These are phyloP conservation scores for Termitomyces sp. DNA, from an alignment of 768 basidiomycete species.

Conservation along the genomic window DNA sequence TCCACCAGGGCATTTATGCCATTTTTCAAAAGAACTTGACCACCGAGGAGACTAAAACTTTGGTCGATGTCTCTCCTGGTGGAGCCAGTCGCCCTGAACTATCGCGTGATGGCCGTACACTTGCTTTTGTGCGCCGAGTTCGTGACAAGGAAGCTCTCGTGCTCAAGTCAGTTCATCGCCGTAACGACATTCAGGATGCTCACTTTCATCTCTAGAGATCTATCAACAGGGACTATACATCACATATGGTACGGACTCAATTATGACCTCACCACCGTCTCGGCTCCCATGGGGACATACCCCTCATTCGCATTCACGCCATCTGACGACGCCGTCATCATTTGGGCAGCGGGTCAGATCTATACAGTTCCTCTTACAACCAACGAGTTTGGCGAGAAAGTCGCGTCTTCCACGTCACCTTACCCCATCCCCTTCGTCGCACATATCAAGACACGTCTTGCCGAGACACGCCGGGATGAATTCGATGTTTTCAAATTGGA, in stretches of 20 bases:
- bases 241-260: conserved; percentile 67
- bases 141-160: conserved; percentile 72
- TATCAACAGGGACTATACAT: conserved; percentile 60
- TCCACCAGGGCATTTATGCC: conserved; percentile 67
- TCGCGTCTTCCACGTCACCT: conserved; percentile 36
- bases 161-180: conserved; percentile 64
- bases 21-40: conserved; percentile 69
- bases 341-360: conserved; percentile 75
- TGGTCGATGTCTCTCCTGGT: conserved; percentile 58
- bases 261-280: conserved; percentile 60
- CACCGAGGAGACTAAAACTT: conserved; percentile 41
- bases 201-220: conserved; percentile 62
- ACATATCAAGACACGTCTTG: conserved; percentile 59
- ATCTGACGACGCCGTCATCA: conserved; percentile 53
- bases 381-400: conserved; percentile 52
- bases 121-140: conserved; percentile 73
- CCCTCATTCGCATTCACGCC: conserved; percentile 72
- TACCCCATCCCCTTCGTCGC: conserved; percentile 55
- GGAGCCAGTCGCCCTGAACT: conserved; percentile 74
- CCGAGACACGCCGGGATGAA: conserved; percentile 52
- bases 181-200: too few species aligned
- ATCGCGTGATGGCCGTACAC: conserved; percentile 62
- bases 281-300: conserved; percentile 78
- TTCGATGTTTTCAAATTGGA: conserved; percentile 51
- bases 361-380: conserved; percentile 52